Evolutionary conservation across 1,284 basidiomycete species (phyloP).

Genomic region (Marasmius sp.): DNA sequence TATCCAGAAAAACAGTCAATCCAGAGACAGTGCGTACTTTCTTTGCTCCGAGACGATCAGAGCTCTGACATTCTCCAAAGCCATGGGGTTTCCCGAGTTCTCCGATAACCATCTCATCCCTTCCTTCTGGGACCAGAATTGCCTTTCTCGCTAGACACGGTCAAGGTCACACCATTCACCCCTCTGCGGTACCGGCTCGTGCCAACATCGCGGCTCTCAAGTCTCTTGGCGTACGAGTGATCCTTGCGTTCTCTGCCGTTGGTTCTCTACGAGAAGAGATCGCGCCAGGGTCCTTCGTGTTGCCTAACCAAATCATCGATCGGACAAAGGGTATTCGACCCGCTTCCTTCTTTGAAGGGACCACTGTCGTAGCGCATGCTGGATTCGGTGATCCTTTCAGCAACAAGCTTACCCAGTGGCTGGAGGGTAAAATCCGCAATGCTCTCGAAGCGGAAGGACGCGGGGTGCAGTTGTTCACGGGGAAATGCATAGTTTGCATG

Average conservation of each 20-base stretch:
- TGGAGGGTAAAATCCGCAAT: constrained; percentile 65
- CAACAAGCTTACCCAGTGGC: constrained; percentile 63
- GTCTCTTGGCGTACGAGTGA: constrained; percentile 83
- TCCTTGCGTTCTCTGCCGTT: constrained; percentile 95
- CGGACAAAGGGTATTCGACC: constrained; percentile 91
- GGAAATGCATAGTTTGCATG: constrained; percentile 93
- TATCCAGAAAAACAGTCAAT: constrained; percentile 62
- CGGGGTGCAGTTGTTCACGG: constrained; percentile 69
- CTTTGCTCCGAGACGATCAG: constrained; percentile 1
- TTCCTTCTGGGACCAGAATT: constrained; percentile 76
- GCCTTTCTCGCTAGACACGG: constrained; percentile 96
- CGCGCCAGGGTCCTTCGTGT: constrained; percentile 84
- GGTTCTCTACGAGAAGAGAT: constrained; percentile 96
- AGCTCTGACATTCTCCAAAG: constrained; percentile 35
- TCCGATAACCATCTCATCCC: constrained; percentile 84
- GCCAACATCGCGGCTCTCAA: constrained; percentile 98
- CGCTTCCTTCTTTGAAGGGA: constrained; percentile 84
- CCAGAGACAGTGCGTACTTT: constrained; percentile 60
- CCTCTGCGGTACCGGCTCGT: constrained; percentile 78
- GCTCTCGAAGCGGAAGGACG: constrained; percentile 61
- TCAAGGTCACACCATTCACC: constrained; percentile 68
- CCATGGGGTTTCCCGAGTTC: constrained; percentile 95
- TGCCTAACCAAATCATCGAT: constrained; percentile 95
- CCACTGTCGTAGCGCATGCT: constrained; percentile 86
- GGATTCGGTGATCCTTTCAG: constrained; percentile 93